Percentiles rank a stretch among this genome's conserved stretches.
phyloP scores from a whole-genome alignment of 495 filamentous ascomycete genomes.

The Extremus antarcticus region DNA sequence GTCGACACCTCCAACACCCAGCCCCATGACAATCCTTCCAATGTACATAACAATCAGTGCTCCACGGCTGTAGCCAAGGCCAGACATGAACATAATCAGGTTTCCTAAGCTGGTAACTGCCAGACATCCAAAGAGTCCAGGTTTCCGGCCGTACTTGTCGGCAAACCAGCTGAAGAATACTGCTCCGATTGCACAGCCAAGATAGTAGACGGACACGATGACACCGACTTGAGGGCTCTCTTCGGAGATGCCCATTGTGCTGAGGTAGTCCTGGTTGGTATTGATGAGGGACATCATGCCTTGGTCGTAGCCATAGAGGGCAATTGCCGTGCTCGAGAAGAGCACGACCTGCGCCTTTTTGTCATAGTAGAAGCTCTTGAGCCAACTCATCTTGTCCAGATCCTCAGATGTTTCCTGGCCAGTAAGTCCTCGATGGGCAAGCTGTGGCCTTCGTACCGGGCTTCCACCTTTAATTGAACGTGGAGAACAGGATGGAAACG shows the following conservation, averaged over 20 bases:
- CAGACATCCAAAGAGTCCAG: conserved; percentile 39
- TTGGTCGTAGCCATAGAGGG: conserved; percentile 42
- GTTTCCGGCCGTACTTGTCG: conserved; percentile 40
- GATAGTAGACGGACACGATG: conserved; percentile 49
- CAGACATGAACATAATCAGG: conserved; percentile 44
- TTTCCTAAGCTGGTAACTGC: conserved; percentile 40
- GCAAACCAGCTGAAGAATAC: conserved; percentile 39
- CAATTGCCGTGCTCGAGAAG: conserved; percentile 48
- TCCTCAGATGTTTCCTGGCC: too few species aligned
- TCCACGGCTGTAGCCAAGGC: conserved; percentile 33
- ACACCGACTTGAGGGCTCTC: conserved; percentile 41
- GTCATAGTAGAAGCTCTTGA: conserved; percentile 16
- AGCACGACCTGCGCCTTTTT: conserved; percentile 31
- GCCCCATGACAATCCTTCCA: conserved; percentile 44
- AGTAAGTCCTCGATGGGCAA: too few species aligned
- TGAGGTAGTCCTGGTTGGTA: conserved; percentile 44
- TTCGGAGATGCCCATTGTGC: conserved; percentile 42
- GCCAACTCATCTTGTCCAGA: conserved; percentile 10
- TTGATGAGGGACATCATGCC: conserved; percentile 53
- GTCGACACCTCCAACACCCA: conserved; percentile 49
- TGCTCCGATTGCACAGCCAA: conserved; percentile 44
- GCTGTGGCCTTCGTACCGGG: too few species aligned
- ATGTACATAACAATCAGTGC: conserved; percentile 40
- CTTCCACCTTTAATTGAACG: too few species aligned
- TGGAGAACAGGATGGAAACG: too few species aligned